Evolutionary conservation across 2,329 filamentous ascomycete species (phyloP), one percentile per base, ranked within the genome.

Genomic region (Phaeosphaeria sp.): DNA sequence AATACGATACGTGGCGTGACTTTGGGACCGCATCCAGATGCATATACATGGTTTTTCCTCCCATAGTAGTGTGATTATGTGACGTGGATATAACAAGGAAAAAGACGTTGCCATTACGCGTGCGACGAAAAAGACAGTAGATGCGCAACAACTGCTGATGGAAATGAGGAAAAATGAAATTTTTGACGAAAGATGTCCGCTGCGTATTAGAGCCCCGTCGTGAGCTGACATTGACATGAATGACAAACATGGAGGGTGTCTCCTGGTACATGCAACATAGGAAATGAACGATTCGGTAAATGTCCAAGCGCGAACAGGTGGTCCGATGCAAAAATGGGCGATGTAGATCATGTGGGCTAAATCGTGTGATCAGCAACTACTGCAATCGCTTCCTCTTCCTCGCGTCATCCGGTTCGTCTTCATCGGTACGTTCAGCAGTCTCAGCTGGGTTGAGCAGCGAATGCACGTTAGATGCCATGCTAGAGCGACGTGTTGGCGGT

Each of bases 401-500:
- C 57, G 89, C 86, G 20, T 88, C 86, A 49, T 82, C 80, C 22
- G 82, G 79, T 56, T 87, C 82, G 56, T 90, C 87, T 70, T 89
- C 87, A 46, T 88, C 87, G 20, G 86, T 84, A 57, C 87, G 77
- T 73, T 90, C 88, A 1, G 84, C 85, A 1, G 88, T 90, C 64
- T 89, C 87, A 15, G 88, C 86, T 6, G 88, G 89, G 64, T 90
- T 90, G 0, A 90, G 80, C 22, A 90, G 75, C 6, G 84, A 87
- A 71, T 89, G 87, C 21, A 89, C 85, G 65, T 88, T 90, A 64
- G 87, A 89, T 6, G 88, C 88, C 88, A 90, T 90, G 68, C 88
- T 90, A 23, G 86, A 88, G 59, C 88, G 82, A 54, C 89, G 79
- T 7, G 88, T 90, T n/a, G 86, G 86, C 2, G 88, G 87, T 0